These are phyloP conservation scores for Botryotinia narcissicola DNA, from an alignment of 2,329 filamentous ascomycete genomes.

Conservation along the genomic window DNA sequence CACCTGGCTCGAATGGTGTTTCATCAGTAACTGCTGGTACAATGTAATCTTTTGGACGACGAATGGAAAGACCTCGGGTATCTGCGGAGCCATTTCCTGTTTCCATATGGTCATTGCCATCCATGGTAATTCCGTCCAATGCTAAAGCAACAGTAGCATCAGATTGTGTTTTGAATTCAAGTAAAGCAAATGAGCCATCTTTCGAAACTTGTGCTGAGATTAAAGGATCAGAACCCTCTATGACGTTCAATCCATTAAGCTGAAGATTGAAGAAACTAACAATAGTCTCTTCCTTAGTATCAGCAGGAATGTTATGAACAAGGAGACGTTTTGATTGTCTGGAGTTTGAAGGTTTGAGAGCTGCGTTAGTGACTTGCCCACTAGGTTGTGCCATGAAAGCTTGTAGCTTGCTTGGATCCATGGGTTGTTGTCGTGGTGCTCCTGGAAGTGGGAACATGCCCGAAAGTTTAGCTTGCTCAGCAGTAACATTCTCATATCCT, in stretches of 20 bases:
- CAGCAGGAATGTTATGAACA: conserved; percentile 74
- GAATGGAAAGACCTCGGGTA: conserved; percentile 65
- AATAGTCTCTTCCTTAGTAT: conserved; percentile 71
- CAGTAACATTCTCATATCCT: conserved; percentile 96
- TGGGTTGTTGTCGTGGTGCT: conserved; percentile 88
- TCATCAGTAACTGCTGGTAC: conserved; percentile 78
- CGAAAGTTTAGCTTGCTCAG: conserved; percentile 97
- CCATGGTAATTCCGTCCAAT: conserved; percentile 86
- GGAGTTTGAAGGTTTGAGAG: conserved; percentile 88
- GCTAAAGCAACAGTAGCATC: conserved; percentile 92
- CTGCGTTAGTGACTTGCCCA: conserved; percentile 63
- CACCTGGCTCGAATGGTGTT: conserved; percentile 69
- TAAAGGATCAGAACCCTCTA: conserved; percentile 81
- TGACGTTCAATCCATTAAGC: conserved; percentile 92
- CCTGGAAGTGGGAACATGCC: conserved; percentile 98
- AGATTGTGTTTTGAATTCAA: conserved; percentile 84
- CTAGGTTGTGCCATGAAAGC: conserved; percentile 92
- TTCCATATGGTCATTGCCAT: conserved; percentile 59
- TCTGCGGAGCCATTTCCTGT: conserved; percentile 50
- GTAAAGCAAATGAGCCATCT: conserved; percentile 75
- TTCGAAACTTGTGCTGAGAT: conserved; percentile 77
- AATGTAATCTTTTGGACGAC: conserved; percentile 94
- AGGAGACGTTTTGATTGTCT: conserved; percentile 92
- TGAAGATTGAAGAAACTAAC: conserved; percentile 92
- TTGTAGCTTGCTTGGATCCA: conserved; percentile 91